These are phyloP conservation scores for Malania oleifera DNA, from an alignment of 164 flowering plant species.

Conservation along the genomic window DNA sequence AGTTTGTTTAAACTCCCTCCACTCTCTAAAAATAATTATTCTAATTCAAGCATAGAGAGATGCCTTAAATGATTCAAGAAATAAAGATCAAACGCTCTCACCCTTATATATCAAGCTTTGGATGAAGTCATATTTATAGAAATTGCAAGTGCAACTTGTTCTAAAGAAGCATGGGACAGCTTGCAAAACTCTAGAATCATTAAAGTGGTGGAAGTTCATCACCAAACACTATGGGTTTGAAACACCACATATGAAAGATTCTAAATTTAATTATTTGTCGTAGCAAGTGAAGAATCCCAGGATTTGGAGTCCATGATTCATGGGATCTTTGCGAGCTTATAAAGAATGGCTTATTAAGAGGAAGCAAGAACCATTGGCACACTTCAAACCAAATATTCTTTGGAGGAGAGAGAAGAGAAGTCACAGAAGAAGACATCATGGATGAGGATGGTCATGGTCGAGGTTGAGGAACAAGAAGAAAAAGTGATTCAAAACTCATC, in stretches of 20 bases:
- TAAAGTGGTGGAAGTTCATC: neutral
- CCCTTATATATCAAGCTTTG: no score
- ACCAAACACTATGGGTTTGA: neutral
- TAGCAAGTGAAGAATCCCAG: slow-evolving; percentile 12
- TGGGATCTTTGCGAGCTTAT: slow-evolving; percentile 15
- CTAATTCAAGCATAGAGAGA: no score
- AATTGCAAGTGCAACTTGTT: neutral
- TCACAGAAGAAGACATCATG: neutral
- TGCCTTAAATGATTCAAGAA: no score
- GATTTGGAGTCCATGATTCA: slow-evolving; percentile 14
- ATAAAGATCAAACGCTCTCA: no score
- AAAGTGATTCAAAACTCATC: neutral
- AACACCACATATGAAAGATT: neutral
- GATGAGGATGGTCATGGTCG: slow-evolving; percentile 3
- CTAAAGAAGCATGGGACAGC: slow-evolving; percentile 4
- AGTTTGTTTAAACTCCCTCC: no score
- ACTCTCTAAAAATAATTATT: no score
- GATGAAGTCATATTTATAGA: no score
- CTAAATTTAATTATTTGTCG: slow-evolving; percentile 3
- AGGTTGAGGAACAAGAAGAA: slow-evolving; percentile 5
- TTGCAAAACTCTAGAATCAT: neutral
- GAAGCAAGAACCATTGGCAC: neutral
- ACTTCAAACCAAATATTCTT: neutral
- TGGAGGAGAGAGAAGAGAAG: neutral
- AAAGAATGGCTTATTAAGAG: slow-evolving; percentile 10